Evolutionary conservation across 2,329 filamentous ascomycete species (phyloP).

Genomic region (Botrytis porri): DNA sequence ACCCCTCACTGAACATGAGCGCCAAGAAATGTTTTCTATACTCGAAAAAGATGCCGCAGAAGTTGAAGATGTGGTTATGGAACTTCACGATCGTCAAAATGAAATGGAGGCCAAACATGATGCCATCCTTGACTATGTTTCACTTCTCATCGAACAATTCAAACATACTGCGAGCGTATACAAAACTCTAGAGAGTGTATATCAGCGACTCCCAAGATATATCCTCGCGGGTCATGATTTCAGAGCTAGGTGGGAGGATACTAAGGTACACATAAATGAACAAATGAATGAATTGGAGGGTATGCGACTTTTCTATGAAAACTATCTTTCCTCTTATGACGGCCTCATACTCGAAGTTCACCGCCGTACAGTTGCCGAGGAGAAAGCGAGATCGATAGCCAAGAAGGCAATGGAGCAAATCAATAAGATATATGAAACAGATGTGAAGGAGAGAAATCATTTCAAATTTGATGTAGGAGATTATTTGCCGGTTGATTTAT

Average conservation of each 20-base stretch:
- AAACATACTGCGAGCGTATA: conserved; percentile 61
- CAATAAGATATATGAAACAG: conserved; percentile 69
- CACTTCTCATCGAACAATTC: conserved; percentile 54
- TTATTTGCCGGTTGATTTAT: conserved; percentile 82
- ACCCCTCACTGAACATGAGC: conserved; percentile 71
- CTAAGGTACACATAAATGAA: conserved; percentile 64
- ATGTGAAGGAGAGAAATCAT: conserved; percentile 68
- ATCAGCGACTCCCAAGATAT: conserved; percentile 61
- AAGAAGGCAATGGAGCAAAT: conserved; percentile 75
- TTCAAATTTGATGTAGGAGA: conserved; percentile 84
- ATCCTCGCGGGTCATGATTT: conserved; percentile 64
- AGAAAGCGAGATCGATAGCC: conserved; percentile 70
- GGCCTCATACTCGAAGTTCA: conserved; percentile 80
- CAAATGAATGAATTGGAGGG: conserved; percentile 74
- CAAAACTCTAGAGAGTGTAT: conserved; percentile 63
- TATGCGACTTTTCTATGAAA: conserved; percentile 79
- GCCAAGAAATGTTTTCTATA: conserved; percentile 78
- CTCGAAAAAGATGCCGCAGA: conserved; percentile 68
- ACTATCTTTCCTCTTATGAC: conserved; percentile 81
- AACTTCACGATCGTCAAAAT: conserved; percentile 71
- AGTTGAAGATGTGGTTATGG: conserved; percentile 63
- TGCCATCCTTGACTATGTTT: conserved; percentile 61
- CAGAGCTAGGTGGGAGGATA: conserved; percentile 66
- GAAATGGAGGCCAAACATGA: conserved; percentile 73
- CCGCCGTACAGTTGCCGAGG: conserved; percentile 68